Evolutionary conservation across 805 yeast genomes (phyloP), one percentile per base, ranked within the genome.

Genomic region (Sporopachydermia quercuum): DNA sequence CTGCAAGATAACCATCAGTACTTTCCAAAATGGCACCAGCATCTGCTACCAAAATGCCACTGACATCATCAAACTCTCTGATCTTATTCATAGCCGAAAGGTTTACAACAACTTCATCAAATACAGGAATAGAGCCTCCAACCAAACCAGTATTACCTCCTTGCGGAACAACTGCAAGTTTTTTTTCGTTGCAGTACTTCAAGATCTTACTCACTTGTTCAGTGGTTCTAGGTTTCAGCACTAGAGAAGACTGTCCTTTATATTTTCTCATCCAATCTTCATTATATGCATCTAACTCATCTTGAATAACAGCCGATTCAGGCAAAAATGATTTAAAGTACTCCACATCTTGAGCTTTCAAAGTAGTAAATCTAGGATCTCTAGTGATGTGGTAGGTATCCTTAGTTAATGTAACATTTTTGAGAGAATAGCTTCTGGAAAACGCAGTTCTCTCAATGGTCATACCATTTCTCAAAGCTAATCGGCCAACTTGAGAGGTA

Each of bases 131-230:
- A 3, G 94, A 80, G 3, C 96, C 97, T 47, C 96, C 97, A 35
- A 87, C 97, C 37, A 87, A 68, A 18, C 96, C 96, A 1, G 96
- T 89, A 60, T 89, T 87, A 49, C 97, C 97, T 54, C 96, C 96
- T 61, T 89, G 96, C 13, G 97, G 96, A 5, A 85, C 94, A 37
- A 87, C 75, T 0, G 96, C 95, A 18, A 87, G 59, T 44, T 69
- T 72, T 38, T 75, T 60, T 19, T 77, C 82, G 53, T 81, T 80
- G 64, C 95, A 84, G 60, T 85, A 79, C 55, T 74, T 75, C 53
- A 89, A 54, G 45, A 89, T 83, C 49, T 74, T 53, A 2, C 87
- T 68, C 14, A 89, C 78, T 57, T 87, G 87, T 45, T 78, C 75
- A 2, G 84, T 74, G 11, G 81, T 70, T 50, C 76, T 79, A 30